phyloP scores from a whole-genome alignment of 345 rosid species.

The Sisymbrium irio region DNA sequence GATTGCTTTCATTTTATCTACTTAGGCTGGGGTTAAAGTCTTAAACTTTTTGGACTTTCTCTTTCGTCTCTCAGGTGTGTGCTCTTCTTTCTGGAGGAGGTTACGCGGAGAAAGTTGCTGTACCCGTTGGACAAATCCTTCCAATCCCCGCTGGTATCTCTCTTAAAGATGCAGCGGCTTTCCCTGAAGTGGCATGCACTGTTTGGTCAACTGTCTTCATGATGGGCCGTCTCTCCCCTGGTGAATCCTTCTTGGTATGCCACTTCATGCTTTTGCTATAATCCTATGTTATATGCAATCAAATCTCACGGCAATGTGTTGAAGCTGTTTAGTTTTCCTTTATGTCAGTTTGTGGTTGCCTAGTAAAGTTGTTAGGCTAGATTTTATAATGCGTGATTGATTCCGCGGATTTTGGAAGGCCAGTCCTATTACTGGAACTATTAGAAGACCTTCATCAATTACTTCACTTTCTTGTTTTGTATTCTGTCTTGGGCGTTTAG shows the following conservation, averaged over 20 bases:
- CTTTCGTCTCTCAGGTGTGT: slow-evolving; percentile 53
- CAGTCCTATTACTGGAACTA: neutral
- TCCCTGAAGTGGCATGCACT: slow-evolving; percentile 90
- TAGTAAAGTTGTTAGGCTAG: neutral
- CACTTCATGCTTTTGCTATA: neutral
- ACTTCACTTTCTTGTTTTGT: neutral
- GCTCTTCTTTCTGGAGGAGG: slow-evolving; percentile 92
- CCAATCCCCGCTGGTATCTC: slow-evolving; percentile 62
- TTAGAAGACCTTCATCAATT: neutral
- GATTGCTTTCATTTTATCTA: neutral
- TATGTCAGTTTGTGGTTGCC: neutral
- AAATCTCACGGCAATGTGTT: neutral
- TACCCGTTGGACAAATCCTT: slow-evolving; percentile 68
- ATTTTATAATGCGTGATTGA: neutral
- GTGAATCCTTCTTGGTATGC: slow-evolving; percentile 69
- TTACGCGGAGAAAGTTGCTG: slow-evolving; percentile 78
- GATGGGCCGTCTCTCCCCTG: slow-evolving; percentile 60
- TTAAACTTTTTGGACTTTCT: neutral
- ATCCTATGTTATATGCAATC: neutral
- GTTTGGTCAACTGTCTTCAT: slow-evolving; percentile 91
- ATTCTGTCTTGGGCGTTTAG: neutral
- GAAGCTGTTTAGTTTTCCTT: neutral
- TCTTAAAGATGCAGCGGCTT: slow-evolving; percentile 58
- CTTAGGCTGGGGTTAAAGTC: neutral
- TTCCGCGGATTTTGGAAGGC: neutral